phyloP scores from a whole-genome alignment of 306 rosid genomes.

The Trichosanthes cucumerina region DNA sequence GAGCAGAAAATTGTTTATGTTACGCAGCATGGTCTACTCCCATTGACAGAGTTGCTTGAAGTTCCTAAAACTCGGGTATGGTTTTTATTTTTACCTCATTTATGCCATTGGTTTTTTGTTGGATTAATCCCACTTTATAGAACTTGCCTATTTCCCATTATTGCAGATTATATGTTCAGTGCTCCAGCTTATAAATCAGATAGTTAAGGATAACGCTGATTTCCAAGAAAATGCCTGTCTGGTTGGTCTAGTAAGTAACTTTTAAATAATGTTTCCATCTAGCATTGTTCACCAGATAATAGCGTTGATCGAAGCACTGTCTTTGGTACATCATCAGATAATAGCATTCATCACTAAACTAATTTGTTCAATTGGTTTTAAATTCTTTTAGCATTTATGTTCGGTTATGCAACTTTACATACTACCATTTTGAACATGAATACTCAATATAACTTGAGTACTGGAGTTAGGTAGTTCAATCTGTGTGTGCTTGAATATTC shows the following conservation, averaged over 20 bases:
- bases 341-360: not conserved
- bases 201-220: conserved; percentile 75
- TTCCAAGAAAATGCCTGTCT: conserved; percentile 96
- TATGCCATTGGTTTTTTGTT: not conserved
- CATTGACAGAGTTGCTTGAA: conserved; percentile 81
- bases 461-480: not conserved
- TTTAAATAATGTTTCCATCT: not conserved
- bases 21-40: conserved; percentile 91
- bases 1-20: conserved; percentile 93
- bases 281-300: not conserved
- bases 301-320: not conserved
- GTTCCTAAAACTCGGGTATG: conserved; percentile 82
- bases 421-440: not conserved
- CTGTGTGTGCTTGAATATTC: not conserved
- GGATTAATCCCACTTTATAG: not conserved
- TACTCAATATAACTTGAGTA: not conserved
- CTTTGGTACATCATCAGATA: not conserved
- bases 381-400: not conserved
- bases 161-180: conserved; percentile 89
- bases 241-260: conserved; percentile 81
- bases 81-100: conserved; percentile 16
- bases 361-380: not conserved
- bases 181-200: conserved; percentile 91
- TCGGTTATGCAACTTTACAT: not conserved
- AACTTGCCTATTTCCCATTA: not conserved